These are phyloP conservation scores for Cladophialophora psammophila DNA, from an alignment of 2,329 filamentous ascomycete genomes.

Conservation along the genomic window DNA sequence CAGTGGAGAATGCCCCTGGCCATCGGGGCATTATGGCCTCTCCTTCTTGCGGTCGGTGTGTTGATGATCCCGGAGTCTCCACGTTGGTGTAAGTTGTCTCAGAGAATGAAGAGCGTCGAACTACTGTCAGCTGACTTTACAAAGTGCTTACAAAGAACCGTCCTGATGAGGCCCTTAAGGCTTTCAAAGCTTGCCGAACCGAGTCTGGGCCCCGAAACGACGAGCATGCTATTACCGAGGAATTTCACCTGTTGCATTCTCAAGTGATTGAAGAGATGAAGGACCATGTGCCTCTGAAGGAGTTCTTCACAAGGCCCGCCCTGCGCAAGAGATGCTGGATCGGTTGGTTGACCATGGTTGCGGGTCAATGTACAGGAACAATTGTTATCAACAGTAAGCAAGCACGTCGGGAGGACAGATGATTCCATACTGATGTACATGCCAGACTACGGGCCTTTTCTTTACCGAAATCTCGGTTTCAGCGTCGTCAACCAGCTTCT, in stretches of 20 bases:
- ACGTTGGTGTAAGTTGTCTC: conserved; percentile 32
- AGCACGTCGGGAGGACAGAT: neutral
- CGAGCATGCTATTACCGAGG: conserved; percentile 6
- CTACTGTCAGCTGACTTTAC: neutral
- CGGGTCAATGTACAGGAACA: conserved; percentile 13
- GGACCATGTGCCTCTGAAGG: conserved; percentile 11
- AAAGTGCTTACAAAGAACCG: conserved; percentile 1
- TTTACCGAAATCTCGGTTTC: conserved; percentile 30
- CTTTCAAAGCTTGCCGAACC: neutral
- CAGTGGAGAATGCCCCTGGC: conserved; percentile 30
- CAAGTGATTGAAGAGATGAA: conserved; percentile 14
- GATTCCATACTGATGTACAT: neutral
- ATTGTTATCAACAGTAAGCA: conserved; percentile 19
- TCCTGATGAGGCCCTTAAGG: conserved; percentile 1
- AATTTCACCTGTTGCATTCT: conserved; percentile 6
- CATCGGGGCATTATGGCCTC: conserved; percentile 16
- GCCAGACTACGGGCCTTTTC: conserved; percentile 28
- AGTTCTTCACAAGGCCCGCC: conserved; percentile 20
- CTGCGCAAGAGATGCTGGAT: conserved; percentile 23
- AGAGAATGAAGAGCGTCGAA: neutral
- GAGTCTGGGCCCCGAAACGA: conserved; percentile 1
- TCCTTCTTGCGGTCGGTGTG: conserved; percentile 50
- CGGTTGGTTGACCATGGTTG: conserved; percentile 15
- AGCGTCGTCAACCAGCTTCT: conserved; percentile 17
- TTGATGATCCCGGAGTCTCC: conserved; percentile 42